Conservation (phyloP, 2,329 filamentous ascomycete species). For the Myriangium duriaei region DNA sequence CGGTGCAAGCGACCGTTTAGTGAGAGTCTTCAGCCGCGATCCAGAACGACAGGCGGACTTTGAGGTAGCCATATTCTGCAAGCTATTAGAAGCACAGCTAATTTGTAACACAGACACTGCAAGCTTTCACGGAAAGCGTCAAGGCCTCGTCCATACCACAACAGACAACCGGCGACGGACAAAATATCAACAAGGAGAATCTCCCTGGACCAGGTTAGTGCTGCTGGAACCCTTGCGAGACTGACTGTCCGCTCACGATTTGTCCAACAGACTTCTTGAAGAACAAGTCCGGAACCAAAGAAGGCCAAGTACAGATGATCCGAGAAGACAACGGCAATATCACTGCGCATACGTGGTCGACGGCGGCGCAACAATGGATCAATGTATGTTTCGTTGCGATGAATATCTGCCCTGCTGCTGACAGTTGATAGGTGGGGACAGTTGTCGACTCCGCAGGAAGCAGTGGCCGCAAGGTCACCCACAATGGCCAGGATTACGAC, state of each 20-base stretch:
- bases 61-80: constrained; percentile 35
- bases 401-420: neutral
- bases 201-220: constrained; percentile 55
- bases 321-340: constrained; percentile 67
- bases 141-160: constrained; percentile 76
- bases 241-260: neutral
- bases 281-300: constrained; percentile 77
- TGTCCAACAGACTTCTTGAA: constrained; percentile 54
- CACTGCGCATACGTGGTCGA: constrained; percentile 81
- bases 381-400: constrained; percentile 8
- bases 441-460: constrained; percentile 83
- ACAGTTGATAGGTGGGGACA: constrained; percentile 57
- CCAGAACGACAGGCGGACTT: constrained; percentile 56
- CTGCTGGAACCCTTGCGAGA: neutral
- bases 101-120: constrained; percentile 28
- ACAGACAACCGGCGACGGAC: constrained; percentile 56
- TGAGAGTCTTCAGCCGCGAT: constrained; percentile 71
- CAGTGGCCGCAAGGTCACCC: constrained; percentile 49
- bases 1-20: constrained; percentile 76
- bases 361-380: constrained; percentile 27
- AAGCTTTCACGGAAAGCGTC: constrained; percentile 70
- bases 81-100: neutral
- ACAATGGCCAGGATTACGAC: constrained; percentile 81
- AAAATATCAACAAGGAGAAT: constrained; percentile 75
- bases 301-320: constrained; percentile 91